These are phyloP conservation scores for Linnemannia hyalina DNA, from an alignment of 192 early-diverging fungal species.

Conservation along the genomic window DNA sequence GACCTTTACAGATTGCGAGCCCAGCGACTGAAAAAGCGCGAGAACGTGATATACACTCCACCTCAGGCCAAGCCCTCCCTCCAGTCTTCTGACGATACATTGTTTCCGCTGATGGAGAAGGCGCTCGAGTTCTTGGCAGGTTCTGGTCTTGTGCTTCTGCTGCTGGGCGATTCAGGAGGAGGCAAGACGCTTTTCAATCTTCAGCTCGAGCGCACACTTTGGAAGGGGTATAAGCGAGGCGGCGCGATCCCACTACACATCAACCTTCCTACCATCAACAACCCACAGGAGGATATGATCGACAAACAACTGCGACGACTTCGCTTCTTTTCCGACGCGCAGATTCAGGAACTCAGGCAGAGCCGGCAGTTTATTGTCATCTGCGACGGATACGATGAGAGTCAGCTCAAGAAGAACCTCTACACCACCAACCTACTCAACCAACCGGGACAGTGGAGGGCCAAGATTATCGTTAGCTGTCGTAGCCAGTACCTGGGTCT, in stretches of 20 bases:
- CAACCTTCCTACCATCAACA: not conserved
- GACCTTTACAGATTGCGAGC: too few species aligned
- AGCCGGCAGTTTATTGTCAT: constrained; percentile 5
- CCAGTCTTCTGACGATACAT: not conserved
- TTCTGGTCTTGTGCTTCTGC: not conserved
- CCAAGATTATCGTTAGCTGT: not conserved
- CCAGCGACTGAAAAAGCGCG: not conserved
- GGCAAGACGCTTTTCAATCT: constrained; percentile 14
- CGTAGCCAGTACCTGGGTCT: not conserved
- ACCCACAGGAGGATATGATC: not conserved
- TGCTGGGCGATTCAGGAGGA: constrained; percentile 15
- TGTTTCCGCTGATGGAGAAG: not conserved
- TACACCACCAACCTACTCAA: constrained; percentile 4
- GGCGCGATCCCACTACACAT: constrained; percentile 1
- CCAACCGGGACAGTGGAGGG: not conserved
- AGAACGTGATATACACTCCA: not conserved
- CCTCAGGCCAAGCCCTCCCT: not conserved
- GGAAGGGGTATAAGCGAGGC: not conserved
- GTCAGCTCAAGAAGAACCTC: constrained; percentile 1
- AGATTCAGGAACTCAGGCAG: not conserved
- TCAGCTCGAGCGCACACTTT: not conserved
- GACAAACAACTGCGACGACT: not conserved
- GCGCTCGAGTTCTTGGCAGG: not conserved
- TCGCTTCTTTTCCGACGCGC: not conserved
- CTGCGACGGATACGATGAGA: constrained; percentile 24